These are phyloP conservation scores for Colletotrichum aenigma DNA, from an alignment of 2,329 filamentous ascomycete species.

Conservation along the genomic window DNA sequence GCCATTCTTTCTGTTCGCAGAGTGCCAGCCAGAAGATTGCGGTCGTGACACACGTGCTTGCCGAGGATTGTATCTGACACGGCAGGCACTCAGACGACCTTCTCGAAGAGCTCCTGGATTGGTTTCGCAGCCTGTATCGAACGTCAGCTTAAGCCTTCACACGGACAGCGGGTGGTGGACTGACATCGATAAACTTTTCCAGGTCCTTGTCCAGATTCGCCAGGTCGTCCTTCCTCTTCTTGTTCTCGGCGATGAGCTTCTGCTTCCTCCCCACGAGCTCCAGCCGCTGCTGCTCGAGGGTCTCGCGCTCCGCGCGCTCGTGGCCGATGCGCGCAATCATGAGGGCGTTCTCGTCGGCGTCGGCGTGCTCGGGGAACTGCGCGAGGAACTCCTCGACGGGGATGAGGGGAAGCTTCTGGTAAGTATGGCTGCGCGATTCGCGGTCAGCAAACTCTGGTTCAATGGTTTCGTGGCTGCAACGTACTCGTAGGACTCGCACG, in stretches of 20 bases:
- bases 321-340: constrained; percentile 93
- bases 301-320: constrained; percentile 83
- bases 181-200: constrained; percentile 89
- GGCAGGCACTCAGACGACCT: constrained; percentile 53
- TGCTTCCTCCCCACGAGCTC: constrained; percentile 71
- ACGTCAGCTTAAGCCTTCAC: constrained; percentile 20
- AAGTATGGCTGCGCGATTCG: constrained; percentile 71
- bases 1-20: too few species aligned
- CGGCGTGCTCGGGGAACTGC: constrained; percentile 75
- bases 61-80: background rate
- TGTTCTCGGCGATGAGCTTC: constrained; percentile 74
- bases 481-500: constrained; percentile 91
- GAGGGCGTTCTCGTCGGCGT: constrained; percentile 76
- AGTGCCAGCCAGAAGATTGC: background rate
- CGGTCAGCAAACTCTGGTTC: constrained; percentile 21
- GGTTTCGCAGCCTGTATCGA: constrained; percentile 76
- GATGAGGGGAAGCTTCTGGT: constrained; percentile 85
- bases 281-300: constrained; percentile 82
- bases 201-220: constrained; percentile 90
- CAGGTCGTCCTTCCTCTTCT: constrained; percentile 90
- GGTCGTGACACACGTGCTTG: background rate
- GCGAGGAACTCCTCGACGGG: constrained; percentile 80
- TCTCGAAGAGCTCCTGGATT: constrained; percentile 85
- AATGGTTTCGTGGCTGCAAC: constrained; percentile 30
- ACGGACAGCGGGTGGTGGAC: constrained; percentile 31